phyloP scores from a whole-genome alignment of 352 stramenopile species.

The Phytophthora boehmeriae region DNA sequence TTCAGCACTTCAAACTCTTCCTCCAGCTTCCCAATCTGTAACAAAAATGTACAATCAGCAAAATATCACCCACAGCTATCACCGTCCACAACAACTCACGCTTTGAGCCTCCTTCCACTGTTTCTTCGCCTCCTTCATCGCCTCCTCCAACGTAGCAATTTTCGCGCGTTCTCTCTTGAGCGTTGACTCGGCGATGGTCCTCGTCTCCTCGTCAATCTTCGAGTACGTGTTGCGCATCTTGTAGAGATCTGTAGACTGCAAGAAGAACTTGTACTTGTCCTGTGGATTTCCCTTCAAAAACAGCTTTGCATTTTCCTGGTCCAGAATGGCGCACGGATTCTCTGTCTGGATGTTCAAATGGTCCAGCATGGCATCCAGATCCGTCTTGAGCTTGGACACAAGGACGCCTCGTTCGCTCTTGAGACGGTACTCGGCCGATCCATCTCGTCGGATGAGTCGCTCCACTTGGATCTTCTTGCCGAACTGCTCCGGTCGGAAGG shows the following conservation, averaged over 20 bases:
- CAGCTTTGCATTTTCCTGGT: constrained; percentile 98
- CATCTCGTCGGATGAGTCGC: constrained; percentile 87
- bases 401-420: constrained; percentile 63
- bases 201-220: constrained; percentile 87
- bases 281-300: constrained; percentile 95
- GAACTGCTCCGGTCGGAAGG: constrained; percentile 91
- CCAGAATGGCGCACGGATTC: constrained; percentile 97
- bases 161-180: constrained; percentile 73
- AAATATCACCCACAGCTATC: not conserved
- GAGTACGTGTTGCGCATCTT: constrained; percentile 88
- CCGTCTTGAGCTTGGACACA: constrained; percentile 89
- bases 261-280: constrained; percentile 98
- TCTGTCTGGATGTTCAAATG: constrained; percentile 95
- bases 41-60: constrained; percentile 6
- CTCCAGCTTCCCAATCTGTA: constrained; percentile 76
- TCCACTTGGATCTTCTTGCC: constrained; percentile 95
- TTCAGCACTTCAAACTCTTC: constrained; percentile 75
- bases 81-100: constrained; percentile 24
- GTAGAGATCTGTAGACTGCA: constrained; percentile 96
- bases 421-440: constrained; percentile 73
- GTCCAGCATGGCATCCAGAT: constrained; percentile 95
- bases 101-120: constrained; percentile 83
- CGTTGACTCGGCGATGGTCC: constrained; percentile 62
- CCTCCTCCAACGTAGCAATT: constrained; percentile 55
- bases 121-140: constrained; percentile 68